These are phyloP conservation scores for Pyrus communis DNA, from an alignment of 306 rosid species.

Conservation along the genomic window DNA sequence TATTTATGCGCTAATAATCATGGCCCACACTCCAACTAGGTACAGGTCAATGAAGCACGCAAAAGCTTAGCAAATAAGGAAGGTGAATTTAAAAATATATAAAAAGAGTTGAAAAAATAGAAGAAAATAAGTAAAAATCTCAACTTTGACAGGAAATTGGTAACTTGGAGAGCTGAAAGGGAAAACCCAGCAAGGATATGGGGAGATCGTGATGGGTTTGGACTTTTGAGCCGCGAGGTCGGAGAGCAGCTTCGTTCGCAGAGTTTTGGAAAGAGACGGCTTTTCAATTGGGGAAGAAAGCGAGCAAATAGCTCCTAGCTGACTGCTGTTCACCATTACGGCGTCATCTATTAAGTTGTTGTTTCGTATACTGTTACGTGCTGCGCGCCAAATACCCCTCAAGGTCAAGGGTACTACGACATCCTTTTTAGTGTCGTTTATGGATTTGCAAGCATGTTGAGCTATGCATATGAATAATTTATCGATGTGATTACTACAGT, in stretches of 20 bases:
- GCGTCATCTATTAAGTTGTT: not conserved
- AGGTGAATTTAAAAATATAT: not conserved
- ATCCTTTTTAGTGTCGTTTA: not conserved
- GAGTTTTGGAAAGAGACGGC: not conserved
- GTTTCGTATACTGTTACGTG: not conserved
- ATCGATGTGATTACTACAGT: too few species aligned
- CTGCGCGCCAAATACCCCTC: constrained; percentile 2
- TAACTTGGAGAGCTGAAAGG: not conserved
- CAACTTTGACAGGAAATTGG: not conserved
- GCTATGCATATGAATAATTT: not conserved
- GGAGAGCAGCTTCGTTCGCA: not conserved
- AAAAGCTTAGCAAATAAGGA: constrained; percentile 12
- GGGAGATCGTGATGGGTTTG: not conserved
- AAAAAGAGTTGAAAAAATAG: not conserved
- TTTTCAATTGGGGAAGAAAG: not conserved
- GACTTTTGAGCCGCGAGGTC: not conserved
- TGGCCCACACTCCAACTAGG: not conserved
- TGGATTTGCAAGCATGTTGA: not conserved
- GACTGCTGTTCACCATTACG: not conserved
- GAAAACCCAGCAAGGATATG: constrained; percentile 14
- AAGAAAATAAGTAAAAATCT: not conserved
- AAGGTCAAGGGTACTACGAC: not conserved
- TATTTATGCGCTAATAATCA: not conserved
- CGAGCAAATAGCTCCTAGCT: not conserved
- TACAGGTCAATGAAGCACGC: not conserved